Evolutionary conservation across 768 basidiomycete genomes (phyloP).

Genomic region (Podaxis carcinomalis): DNA sequence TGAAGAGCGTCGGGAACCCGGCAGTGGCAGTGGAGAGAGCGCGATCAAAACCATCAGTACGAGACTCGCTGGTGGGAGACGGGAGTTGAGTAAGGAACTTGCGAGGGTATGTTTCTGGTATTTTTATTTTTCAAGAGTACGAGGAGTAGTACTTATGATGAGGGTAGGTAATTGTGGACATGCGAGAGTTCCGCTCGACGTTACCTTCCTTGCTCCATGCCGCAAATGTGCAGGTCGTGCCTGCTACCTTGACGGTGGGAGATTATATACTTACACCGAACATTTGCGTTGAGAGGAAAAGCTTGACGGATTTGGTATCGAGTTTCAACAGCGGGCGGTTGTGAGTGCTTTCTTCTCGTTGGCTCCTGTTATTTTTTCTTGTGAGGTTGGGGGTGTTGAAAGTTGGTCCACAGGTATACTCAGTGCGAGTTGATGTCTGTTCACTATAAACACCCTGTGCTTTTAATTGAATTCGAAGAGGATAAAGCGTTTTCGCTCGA

Average conservation of each 20-base stretch:
- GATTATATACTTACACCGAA: constrained; percentile 96
- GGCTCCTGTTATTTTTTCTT: neutral
- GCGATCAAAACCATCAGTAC: constrained; percentile 79
- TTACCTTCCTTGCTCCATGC: constrained; percentile 89
- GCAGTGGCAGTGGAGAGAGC: constrained; percentile 42
- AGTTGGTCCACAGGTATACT: constrained; percentile 60
- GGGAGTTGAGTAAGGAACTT: constrained; percentile 59
- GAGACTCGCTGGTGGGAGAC: constrained; percentile 82
- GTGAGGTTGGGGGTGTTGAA: neutral
- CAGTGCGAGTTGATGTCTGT: constrained; percentile 97
- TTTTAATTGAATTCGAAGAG: constrained; percentile 97
- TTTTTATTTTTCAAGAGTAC: neutral
- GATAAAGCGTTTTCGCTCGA: constrained; percentile 92
- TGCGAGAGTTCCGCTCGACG: constrained; percentile 94
- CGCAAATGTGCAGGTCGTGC: constrained; percentile 72
- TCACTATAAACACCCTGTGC: constrained; percentile 90
- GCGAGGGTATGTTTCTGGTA: constrained; percentile 42
- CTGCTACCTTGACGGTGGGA: constrained; percentile 89
- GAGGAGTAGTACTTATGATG: neutral
- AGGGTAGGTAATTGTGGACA: constrained; percentile 85
- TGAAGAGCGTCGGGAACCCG: constrained; percentile 46
- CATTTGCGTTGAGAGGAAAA: constrained; percentile 95
- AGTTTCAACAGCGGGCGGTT: constrained; percentile 93
- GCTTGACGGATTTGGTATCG: constrained; percentile 84
- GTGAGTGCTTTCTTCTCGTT: constrained; percentile 43